Evolutionary conservation across 1,284 basidiomycete species (phyloP), one percentile per base, ranked within the genome.

Genomic region (Marasmius sp.): DNA sequence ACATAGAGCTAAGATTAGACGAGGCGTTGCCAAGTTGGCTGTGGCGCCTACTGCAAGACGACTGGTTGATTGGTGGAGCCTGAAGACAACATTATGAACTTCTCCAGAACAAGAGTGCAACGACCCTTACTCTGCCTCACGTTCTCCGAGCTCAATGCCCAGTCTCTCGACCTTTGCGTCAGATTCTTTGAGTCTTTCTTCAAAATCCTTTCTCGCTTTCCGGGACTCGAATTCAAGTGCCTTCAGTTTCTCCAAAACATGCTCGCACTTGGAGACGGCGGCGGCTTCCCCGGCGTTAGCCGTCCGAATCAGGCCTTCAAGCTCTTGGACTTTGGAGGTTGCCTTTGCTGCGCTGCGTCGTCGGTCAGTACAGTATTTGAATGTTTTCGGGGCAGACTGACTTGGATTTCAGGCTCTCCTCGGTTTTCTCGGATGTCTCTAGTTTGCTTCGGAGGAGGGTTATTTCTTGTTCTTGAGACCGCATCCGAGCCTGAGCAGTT

Each of bases 51-150:
- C 61, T 11, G 43, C 27, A 36, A 59, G 22, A 27, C 59, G 59
- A 45, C 18, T 48, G 33, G 7, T 58, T 2, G 38, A 47, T 38
- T 60, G 55, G 18, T 41, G 59, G 18, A 57, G 54, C 43, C 64
- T 65, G 34, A 8, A 20, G 33, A 34, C 20, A 22, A 8, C 38
- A 10, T 22, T 9, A 45, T 41, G 18, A 54, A 22, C 14, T 14
- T 14, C 53, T 33, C 14, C 12, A 50, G 18, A n/a, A 8, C 12
- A 3, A 7, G 22, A 3, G 12, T 22, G n/a, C 49, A 27, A 45
- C 5, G 38, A n/a, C 34, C 41, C 54, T 22, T 54, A 65, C 64
- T 62, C 58, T 53, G 61, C 60, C 39, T 64, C 62, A 37, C 45
- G 33, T n/a, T 52, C 50, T 18, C 49, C 47, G 14, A 41, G 36